Base-by-base conservation (phyloP, 1,284 basidiomycete genomes). In the Boletus smithii region DNA sequence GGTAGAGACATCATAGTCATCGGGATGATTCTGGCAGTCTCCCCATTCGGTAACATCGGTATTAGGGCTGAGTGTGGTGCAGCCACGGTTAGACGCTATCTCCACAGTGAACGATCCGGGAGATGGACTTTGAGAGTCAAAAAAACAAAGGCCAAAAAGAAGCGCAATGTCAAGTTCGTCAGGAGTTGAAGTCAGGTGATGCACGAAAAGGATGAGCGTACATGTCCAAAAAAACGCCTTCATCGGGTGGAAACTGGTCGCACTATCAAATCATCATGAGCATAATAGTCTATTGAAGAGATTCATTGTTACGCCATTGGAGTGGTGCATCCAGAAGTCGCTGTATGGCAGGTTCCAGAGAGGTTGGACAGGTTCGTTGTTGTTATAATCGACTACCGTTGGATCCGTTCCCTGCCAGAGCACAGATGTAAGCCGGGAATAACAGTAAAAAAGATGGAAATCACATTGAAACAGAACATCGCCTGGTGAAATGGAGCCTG, bases 391-490 rank as follows among this genome's bases (percentile, higher is more conserved):
- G 5, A 40, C 20, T 7, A 9, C 18, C 1, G 11, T 0, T 4
- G 30, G 39, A 14, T 2, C n/a, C 16, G 27, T 17, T 35, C 58
- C 58, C 56, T 57, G 18, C 14, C 2, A 24, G 37, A 35, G 3
- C 20, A 32, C 8, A 17, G 16, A 20, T 14, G 23, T 56, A 13
- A 57, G 53, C 13, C 14, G 14, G 8, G 16, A 16, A n/a, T 29
- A 5, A 26, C 8, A 27, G 7, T 8, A 16, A 20, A 22, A 39
- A 14, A 16, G 17, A 27, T 7, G 14, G 8, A 18, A 22, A 16
- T 50, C n/a, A 59, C 56, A 17, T 61, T 32, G 5, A 40, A 0
- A 18, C 42, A 23, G 13, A 22, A 57, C 56, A 56, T 50, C 16
- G 16, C 29, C 0, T 0, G 0, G 35, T 22, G 0, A 5, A 5